A percentile compares a stretch with the other conserved stretches of the same genome.
phyloP scores from a whole-genome alignment of 805 yeast genomes.

The Metschnikowia matae region DNA sequence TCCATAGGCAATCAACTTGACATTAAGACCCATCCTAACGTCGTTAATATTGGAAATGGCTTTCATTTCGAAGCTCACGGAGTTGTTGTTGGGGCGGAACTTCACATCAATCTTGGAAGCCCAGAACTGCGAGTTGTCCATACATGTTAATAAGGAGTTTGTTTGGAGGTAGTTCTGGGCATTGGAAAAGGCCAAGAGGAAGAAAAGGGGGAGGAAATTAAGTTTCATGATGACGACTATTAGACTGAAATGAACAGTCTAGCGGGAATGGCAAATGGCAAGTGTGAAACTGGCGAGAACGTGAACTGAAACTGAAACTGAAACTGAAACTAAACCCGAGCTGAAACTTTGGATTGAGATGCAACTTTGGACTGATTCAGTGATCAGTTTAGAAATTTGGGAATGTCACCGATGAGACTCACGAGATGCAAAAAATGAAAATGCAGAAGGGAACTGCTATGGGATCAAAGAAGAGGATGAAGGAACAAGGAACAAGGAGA shows the following conservation, averaged over 20 bases:
- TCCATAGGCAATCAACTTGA: slow-evolving; percentile 77
- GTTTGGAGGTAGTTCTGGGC: slow-evolving; percentile 41
- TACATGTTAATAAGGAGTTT: slow-evolving; percentile 81
- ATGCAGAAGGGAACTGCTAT: too few relatives aligned
- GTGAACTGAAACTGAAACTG: background rate
- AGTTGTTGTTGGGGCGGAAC: slow-evolving; percentile 61
- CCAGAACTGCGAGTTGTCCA: slow-evolving; percentile 82
- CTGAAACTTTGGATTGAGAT: too few relatives aligned
- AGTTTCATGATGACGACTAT: background rate
- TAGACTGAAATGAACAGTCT: too few relatives aligned
- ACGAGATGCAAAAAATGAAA: too few relatives aligned
- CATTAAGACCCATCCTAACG: slow-evolving; percentile 56
- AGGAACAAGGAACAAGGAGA: background rate
- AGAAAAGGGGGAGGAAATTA: background rate
- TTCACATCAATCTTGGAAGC: slow-evolving; percentile 78
- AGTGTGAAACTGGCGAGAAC: background rate
- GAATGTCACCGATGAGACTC: too few relatives aligned
- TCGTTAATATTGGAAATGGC: slow-evolving; percentile 78
- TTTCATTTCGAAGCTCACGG: slow-evolving; percentile 62
- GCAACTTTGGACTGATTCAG: too few relatives aligned
- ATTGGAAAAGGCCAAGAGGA: slow-evolving; percentile 8
- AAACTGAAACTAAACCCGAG: too few relatives aligned
- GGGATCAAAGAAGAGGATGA: background rate
- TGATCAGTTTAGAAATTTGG: too few relatives aligned
- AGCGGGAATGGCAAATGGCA: too few relatives aligned